Base-by-base conservation (phyloP, 768 basidiomycete genomes). In the Chalciporus piperatus region DNA sequence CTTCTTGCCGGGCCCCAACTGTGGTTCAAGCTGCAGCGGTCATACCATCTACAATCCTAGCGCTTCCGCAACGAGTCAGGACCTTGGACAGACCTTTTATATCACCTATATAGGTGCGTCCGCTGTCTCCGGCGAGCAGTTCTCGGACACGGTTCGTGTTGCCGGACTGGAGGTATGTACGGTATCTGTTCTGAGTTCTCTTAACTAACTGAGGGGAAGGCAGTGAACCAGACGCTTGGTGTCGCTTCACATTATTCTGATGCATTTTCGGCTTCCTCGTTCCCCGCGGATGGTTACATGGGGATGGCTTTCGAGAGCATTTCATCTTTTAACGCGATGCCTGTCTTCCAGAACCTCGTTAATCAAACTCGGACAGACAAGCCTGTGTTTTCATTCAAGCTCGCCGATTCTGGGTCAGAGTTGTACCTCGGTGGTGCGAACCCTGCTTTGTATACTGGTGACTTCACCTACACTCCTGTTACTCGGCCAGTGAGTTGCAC, bases 301-400 rank as follows among this genome's bases (percentile, higher is more conserved):
- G 72, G 76, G 47, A 71, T 77, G 73, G 75, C 61, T 3, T 77
- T 72, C 66, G 62, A 63, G 17, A 47, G 69, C 30, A 63, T 76
- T 45, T 71, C 74, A 2, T 62, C 50, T 6, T 76, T 68, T 48
- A 51, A 59, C 25, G 56, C 64, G 6, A 60, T 57, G 20, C 71
- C 75, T 0, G 52, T 75, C 28, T 74, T 76, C 52, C 70, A 75
- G 38, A 73, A 71, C 9, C 72, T 80, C 14, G 57, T 77, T 25
- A 43, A 58, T 4, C 67, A 80, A 48, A 65, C 64, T 13, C 41
- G 61, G 49, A 62, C 69, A 1, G 55, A 65, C n/a, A 50, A 68
- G 12, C 49, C 72, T 22, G 62, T 68, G 45, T 80, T 81, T 57
- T 70, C 74, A n/a, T 76, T 82, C 64, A 78, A 77, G 60, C 64